Evolutionary conservation across 1,139 yeast genomes (phyloP), one percentile per base, ranked within the genome.

Genomic region (Taphrina populina): DNA sequence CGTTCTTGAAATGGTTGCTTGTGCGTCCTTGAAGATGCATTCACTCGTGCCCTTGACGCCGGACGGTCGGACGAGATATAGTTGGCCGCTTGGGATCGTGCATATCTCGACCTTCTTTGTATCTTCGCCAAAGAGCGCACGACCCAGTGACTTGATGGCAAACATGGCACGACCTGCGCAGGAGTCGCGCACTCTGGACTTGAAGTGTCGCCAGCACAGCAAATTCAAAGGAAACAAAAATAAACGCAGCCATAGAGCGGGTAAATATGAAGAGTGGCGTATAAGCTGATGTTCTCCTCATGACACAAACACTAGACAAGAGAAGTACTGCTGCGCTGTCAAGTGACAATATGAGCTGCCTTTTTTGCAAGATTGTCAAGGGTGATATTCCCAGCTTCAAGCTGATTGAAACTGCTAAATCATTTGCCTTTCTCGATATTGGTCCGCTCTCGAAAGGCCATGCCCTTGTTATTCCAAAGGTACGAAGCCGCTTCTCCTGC

Each of bases 361-460:
- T 90, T 64, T 90, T 90, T 69, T 90, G 97, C 75, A 87, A 88
- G 66, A 90, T 90, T 70, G 81, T 90, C 72, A 86, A 85, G 68
- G 95, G 83, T 76, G 67, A 45, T 78, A 67, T 51, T 13, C 54
- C 46, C 19, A 45, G 35, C 21, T 40, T 34, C 55, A 36, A 45
- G 53, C 74, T 90, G 63, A 76, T 84, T 63, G 98, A 90, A 70
- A 87, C 96, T 19, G 76, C 84, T 60, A 76, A 79, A 65, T 73
- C 60, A 13, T 44, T 81, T 67, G 87, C 96, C 0, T 92, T 90
- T 69, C 76, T 92, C 67, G 98, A 90, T 67, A 88, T 90, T 66
- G 90, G 87, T 64, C 97, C 98, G 60, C 85, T 90, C 8, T 76
- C 95, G 7, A 80, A 80, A 64, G 96, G 95, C 36, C 98, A 90